phyloP scores from a whole-genome alignment of 2,329 filamentous ascomycete genomes.

The Sclerotinia glacialis region DNA sequence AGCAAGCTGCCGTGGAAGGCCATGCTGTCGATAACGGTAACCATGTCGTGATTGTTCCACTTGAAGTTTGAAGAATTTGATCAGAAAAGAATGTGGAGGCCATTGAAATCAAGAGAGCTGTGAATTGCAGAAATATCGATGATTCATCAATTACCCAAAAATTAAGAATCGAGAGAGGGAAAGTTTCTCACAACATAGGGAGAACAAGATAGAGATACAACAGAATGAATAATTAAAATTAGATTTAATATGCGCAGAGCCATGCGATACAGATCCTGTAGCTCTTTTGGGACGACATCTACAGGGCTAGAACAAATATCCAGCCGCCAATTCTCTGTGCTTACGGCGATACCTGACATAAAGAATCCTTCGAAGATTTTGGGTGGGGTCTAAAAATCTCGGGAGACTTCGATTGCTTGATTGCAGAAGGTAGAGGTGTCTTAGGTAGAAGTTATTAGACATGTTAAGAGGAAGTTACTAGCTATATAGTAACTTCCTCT shows the following conservation, averaged over 20 bases:
- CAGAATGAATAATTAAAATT: not conserved
- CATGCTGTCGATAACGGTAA: slow-evolving; percentile 15
- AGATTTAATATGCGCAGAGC: not conserved
- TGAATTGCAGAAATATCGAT: not conserved
- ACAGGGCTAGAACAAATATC: not conserved
- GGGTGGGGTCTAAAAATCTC: not conserved
- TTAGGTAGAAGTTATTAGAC: not conserved
- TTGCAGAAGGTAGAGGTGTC: too few relatives aligned
- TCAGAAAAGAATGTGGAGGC: not conserved
- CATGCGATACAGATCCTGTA: not conserved
- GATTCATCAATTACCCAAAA: not conserved
- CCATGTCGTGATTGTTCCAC: slow-evolving; percentile 6
- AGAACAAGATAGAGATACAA: not conserved
- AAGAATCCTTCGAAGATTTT: not conserved
- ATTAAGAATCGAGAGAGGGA: not conserved
- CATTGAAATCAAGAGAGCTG: not conserved
- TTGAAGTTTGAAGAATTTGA: slow-evolving; percentile 10
- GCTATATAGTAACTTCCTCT: not conserved
- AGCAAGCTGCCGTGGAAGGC: slow-evolving; percentile 12
- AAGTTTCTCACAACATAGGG: not conserved
- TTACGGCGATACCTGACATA: not conserved
- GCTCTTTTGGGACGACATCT: not conserved
- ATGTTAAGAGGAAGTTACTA: too few relatives aligned
- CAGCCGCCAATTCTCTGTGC: not conserved
- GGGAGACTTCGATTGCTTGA: not conserved